phyloP scores from a whole-genome alignment of 2,329 filamentous ascomycete species.

The Neopestalotiopsis sp. region DNA sequence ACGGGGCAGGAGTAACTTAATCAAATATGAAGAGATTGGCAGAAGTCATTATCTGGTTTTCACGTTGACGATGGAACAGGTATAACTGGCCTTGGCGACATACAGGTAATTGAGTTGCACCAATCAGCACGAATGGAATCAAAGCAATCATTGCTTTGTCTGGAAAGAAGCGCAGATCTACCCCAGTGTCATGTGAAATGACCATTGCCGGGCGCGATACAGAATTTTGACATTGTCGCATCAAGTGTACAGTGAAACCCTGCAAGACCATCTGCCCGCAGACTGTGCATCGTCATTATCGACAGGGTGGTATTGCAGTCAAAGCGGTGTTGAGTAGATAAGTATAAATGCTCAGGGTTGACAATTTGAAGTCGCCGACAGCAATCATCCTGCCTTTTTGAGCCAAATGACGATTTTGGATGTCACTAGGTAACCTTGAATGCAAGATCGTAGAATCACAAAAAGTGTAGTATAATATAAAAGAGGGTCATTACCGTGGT shows the following conservation, averaged over 20 bases:
- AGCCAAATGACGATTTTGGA: not conserved
- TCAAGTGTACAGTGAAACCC: not conserved
- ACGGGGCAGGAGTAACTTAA: not conserved
- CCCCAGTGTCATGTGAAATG: not conserved
- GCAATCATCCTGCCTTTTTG: not conserved
- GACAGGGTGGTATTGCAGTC: not conserved
- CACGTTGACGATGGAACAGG: not conserved
- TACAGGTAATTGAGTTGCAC: not conserved
- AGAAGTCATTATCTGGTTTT: not conserved
- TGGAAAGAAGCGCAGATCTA: not conserved
- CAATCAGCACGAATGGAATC: not conserved
- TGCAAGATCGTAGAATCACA: not conserved
- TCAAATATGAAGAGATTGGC: not conserved
- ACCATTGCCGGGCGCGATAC: not conserved
- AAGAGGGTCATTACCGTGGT: not conserved
- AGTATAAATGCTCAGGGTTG: not conserved
- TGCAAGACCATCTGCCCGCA: not conserved
- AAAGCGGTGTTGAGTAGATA: slow-evolving; percentile 3
- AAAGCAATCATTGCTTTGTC: slow-evolving; percentile 1
- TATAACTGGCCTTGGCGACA: not conserved
- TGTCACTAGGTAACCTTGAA: not conserved
- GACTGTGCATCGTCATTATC: not conserved
- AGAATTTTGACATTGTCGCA: not conserved
- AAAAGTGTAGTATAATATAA: not conserved
- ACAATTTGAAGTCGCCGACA: not conserved